These are phyloP conservation scores for Delonix regia DNA, from an alignment of 306 rosid species.

Conservation along the genomic window DNA sequence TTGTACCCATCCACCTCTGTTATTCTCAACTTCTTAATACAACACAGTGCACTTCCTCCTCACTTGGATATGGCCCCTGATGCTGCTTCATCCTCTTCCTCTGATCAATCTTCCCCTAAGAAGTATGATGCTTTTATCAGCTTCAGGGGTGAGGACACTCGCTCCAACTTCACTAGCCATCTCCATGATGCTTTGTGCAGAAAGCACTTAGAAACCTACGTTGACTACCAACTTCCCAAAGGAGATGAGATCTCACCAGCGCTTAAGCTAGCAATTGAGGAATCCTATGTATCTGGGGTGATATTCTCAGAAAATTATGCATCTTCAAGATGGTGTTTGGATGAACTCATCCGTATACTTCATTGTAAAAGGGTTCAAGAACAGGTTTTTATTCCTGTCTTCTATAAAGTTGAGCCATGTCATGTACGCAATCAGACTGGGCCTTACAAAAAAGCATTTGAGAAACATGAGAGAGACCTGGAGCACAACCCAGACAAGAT, in stretches of 20 bases:
- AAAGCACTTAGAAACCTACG: not conserved
- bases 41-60: too few species aligned
- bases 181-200: not conserved
- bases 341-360: conserved; percentile 2
- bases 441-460: not conserved
- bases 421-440: not conserved
- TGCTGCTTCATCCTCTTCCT: not conserved
- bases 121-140: conserved; percentile 9
- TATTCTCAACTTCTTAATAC: too few species aligned
- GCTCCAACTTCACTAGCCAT: not conserved
- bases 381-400: not conserved
- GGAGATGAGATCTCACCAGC: conserved; percentile 2
- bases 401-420: not conserved
- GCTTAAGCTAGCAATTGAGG: not conserved
- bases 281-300: not conserved
- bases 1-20: too few species aligned
- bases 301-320: not conserved
- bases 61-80: not conserved
- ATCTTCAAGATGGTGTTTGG: conserved; percentile 6
- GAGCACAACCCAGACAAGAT: not conserved
- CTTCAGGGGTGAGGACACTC: conserved; percentile 6
- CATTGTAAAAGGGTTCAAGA: not conserved
- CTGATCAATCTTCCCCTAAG: not conserved
- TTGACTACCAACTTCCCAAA: not conserved
- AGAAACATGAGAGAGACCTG: not conserved